A percentile compares a stretch with the other conserved stretches of the same genome.
Conservation (phyloP, 352 stramenopile species). For the Phytopythium oedochilum region DNA sequence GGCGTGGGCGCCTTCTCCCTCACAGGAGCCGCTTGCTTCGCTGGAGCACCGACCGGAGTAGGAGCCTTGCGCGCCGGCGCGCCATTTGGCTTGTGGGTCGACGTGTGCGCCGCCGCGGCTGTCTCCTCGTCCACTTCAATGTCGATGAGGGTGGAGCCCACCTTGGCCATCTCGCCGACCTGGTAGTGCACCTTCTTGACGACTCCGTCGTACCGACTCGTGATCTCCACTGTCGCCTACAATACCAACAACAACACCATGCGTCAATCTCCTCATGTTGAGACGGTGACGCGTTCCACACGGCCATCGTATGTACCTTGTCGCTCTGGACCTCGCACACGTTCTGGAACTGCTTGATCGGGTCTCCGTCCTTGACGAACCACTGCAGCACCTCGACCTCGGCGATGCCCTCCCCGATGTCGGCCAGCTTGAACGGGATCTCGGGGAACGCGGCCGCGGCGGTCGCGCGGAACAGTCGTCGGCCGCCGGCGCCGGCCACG, state of each 20-base stretch:
- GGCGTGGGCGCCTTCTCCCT: slow-evolving; percentile 7
- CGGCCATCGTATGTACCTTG: no score
- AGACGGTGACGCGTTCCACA: no score
- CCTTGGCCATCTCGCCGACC: slow-evolving; percentile 94
- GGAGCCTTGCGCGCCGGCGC: slow-evolving; percentile 8
- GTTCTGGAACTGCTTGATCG: slow-evolving; percentile 95
- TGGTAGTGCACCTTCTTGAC: slow-evolving; percentile 91
- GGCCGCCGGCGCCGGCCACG: background rate
- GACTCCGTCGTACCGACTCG: slow-evolving; percentile 94
- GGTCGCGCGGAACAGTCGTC: slow-evolving; percentile 42
- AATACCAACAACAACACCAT: background rate
- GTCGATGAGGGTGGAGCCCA: slow-evolving; percentile 92
- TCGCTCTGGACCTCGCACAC: slow-evolving; percentile 98
- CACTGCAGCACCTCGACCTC: slow-evolving; percentile 98
- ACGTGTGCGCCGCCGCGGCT: slow-evolving; percentile 33
- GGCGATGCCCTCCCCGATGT: slow-evolving; percentile 98
- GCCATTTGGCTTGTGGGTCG: slow-evolving; percentile 11
- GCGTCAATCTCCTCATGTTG: no score
- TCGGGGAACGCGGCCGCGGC: slow-evolving; percentile 44
- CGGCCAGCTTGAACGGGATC: slow-evolving; percentile 90
- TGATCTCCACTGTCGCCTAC: slow-evolving; percentile 96
- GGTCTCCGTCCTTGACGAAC: slow-evolving; percentile 93
- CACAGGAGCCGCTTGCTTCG: background rate
- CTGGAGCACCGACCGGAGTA: background rate
- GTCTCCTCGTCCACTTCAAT: slow-evolving; percentile 86